Evolutionary conservation across 192 early-diverging fungal species (phyloP), one percentile per base, ranked within the genome.

Genomic region (Spizellomyces sp.): DNA sequence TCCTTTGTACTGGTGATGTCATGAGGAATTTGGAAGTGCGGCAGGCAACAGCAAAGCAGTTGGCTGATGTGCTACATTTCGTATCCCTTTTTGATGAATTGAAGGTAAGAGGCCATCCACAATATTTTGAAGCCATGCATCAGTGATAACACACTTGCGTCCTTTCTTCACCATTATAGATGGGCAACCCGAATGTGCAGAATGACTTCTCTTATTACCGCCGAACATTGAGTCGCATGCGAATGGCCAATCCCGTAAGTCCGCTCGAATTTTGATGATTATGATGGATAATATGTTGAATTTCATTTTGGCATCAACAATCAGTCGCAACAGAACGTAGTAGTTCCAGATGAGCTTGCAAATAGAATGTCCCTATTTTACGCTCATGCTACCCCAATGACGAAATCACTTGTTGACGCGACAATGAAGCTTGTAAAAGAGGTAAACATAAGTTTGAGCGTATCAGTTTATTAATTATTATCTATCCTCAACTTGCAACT

Each of bases 191-290:
- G 14, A 88, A 89, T 71, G 87, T 98, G 68, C 96, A 99, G 77
- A 99, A 99, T 79, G 96, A 99, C 71, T 95, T 99, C 75, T 95
- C 95, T 48, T 99, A 95, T 75, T 99, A 99, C 71, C 91, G 95
- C 48, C 86, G 96, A 61, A 93, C 94, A 58, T 80, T 95, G 36
- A 87, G 88, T 45, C 90, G 93, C 50, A 94, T 93, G 71, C 83
- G 89, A 61, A 86, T 88, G 71, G 75, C 81, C 64, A 86, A 91
- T 67, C 27, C 27, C 27, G 86, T 82, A 82, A 78, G 83, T 83
- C 8, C 50, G 27, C 27, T 36, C 27, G 3, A 36, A 36, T 0
- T 36, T 36, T 36, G 27, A 36, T 36, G 5, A 56, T 6, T 22
- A 7, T 7, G 54, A 22, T 56, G 4, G 54, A 54, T 56, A 22